Conservation (phyloP, 805 yeast genomes). For the Candida coquimbonensis region DNA sequence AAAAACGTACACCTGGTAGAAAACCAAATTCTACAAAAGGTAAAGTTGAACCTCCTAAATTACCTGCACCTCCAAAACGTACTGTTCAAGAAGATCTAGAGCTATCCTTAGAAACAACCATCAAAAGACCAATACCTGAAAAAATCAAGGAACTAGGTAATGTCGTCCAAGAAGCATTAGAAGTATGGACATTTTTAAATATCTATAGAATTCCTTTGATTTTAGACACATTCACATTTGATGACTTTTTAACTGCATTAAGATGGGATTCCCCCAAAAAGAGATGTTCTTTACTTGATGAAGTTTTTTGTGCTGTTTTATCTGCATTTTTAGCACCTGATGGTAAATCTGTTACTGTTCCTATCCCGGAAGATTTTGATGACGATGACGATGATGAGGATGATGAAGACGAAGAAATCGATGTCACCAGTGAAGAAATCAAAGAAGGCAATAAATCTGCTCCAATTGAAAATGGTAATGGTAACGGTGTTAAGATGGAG, state of each 20-base stretch:
- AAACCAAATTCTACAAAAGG: constrained; percentile 1
- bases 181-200: constrained; percentile 70
- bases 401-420: constrained; percentile 11
- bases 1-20: constrained; percentile 5
- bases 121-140: constrained; percentile 17
- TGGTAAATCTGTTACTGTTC: constrained; percentile 29
- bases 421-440: not conserved
- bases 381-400: constrained; percentile 22
- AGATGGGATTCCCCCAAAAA: constrained; percentile 40
- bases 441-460: not conserved
- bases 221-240: constrained; percentile 73
- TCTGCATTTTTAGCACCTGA: constrained; percentile 45
- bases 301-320: constrained; percentile 60
- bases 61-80: constrained; percentile 15
- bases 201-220: constrained; percentile 57
- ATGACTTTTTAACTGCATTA: constrained; percentile 54
- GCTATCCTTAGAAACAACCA: constrained; percentile 12
- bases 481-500: too few relatives aligned
- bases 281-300: constrained; percentile 50
- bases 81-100: constrained; percentile 17
- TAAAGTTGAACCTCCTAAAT: constrained; percentile 8
- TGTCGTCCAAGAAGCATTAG: constrained; percentile 40
- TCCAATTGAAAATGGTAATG: not conserved
- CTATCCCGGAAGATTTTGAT: constrained; percentile 21
- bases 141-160: constrained; percentile 11